Percentiles rank a stretch among this genome's conserved stretches.
These are phyloP conservation scores for Xylaria acuta DNA, from an alignment of 495 filamentous ascomycete species.

Conservation along the genomic window DNA sequence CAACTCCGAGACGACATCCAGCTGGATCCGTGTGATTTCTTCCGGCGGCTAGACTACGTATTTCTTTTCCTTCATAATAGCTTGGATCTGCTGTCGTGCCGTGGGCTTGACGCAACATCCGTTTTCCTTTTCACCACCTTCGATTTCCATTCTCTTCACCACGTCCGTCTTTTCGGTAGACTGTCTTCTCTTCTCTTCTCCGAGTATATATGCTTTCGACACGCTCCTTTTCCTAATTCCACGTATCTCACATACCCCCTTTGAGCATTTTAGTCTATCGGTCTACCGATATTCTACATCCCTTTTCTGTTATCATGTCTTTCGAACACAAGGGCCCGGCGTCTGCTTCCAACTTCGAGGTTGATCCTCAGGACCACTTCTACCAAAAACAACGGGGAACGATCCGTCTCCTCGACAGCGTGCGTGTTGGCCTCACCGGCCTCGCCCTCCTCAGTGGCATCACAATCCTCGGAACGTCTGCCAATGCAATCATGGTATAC, in stretches of 20 bases:
- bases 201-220: neutral
- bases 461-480: constrained; percentile 56
- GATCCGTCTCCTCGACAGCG: constrained; percentile 48
- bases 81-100: neutral
- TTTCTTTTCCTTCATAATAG: constrained; percentile 16
- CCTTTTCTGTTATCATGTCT: constrained; percentile 32
- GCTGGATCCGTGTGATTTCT: neutral
- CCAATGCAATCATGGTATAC: constrained; percentile 56
- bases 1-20: neutral
- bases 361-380: constrained; percentile 45
- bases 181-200: constrained; percentile 13
- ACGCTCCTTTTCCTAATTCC: constrained; percentile 11
- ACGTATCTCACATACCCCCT: neutral
- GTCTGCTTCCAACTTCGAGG: constrained; percentile 44
- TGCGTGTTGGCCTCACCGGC: constrained; percentile 51
- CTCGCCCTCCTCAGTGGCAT: constrained; percentile 57
- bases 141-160: neutral
- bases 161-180: neutral
- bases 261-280: neutral
- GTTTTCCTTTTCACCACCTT: neutral
- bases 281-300: constrained; percentile 15
- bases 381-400: constrained; percentile 45
- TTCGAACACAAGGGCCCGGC: constrained; percentile 34
- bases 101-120: neutral
- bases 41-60: constrained; percentile 11